Percentiles rank a stretch among this genome's conserved stretches.
phyloP scores from a whole-genome alignment of 2,329 filamentous ascomycete genomes.

The Trichoderma semiorbis region DNA sequence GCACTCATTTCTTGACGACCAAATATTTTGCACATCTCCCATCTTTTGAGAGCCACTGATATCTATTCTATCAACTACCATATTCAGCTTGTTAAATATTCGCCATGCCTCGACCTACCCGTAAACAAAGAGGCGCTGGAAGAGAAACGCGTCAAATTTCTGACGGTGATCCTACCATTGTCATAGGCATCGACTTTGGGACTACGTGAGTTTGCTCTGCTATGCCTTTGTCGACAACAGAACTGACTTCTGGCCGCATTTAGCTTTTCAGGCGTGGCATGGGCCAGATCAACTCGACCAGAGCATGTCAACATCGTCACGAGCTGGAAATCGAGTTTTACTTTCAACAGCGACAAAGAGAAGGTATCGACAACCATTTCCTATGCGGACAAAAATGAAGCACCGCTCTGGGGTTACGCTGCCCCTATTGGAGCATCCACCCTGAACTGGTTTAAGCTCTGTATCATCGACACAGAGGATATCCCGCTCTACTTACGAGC shows the following conservation, averaged over 20 bases:
- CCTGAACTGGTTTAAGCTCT: slow-evolving; percentile 42
- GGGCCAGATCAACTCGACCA: slow-evolving; percentile 30
- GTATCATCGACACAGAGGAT: slow-evolving; percentile 34
- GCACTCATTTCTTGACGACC: no score
- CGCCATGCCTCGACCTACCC: background rate
- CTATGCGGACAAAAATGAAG: background rate
- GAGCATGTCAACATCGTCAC: slow-evolving; percentile 32
- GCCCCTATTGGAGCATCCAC: slow-evolving; percentile 25
- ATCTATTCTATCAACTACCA: background rate
- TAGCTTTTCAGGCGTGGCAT: slow-evolving; percentile 42
- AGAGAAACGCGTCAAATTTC: background rate
- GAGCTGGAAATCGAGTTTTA: slow-evolving; percentile 26
- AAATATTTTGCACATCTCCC: no score
- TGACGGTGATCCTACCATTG: slow-evolving; percentile 21
- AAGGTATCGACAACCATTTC: slow-evolving; percentile 33
- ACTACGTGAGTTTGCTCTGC: no score
- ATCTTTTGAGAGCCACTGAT: no score
- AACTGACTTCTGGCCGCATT: no score
- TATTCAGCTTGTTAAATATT: background rate
- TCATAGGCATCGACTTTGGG: slow-evolving; percentile 45
- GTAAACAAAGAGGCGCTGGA: background rate
- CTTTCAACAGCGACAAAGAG: slow-evolving; percentile 27
- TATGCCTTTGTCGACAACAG: no score
- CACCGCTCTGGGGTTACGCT: slow-evolving; percentile 32
- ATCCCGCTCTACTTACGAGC: slow-evolving; percentile 23